phyloP scores from a whole-genome alignment of 345 rosid genomes.

The Dovyalis caffra region DNA sequence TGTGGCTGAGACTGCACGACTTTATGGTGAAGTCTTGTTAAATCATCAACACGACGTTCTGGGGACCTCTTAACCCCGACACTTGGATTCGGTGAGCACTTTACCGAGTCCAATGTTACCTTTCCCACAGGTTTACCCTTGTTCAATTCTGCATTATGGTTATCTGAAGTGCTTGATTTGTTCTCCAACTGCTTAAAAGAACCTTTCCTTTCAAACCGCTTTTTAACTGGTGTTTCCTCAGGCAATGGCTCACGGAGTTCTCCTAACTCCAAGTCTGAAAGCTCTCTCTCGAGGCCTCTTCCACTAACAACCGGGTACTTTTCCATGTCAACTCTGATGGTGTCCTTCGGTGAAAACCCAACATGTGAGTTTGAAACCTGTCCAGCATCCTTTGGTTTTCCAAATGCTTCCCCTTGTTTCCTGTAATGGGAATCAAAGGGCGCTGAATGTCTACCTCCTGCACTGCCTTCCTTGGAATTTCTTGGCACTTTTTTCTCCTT shows the following conservation, averaged over 20 bases:
- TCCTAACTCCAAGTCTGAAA: slow-evolving; percentile 87
- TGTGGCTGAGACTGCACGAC: slow-evolving; percentile 50
- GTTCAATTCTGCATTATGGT: slow-evolving; percentile 44
- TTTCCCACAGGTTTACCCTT: slow-evolving; percentile 60
- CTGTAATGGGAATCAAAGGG: slow-evolving; percentile 42
- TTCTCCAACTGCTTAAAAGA: slow-evolving; percentile 55
- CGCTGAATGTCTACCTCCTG: slow-evolving; percentile 47
- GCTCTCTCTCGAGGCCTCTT: slow-evolving; percentile 72
- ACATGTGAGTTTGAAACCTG: slow-evolving; percentile 39
- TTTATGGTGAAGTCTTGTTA: slow-evolving; percentile 40
- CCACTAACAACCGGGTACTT: slow-evolving; percentile 43
- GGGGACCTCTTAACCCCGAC: slow-evolving; percentile 48
- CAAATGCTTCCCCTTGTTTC: slow-evolving; percentile 51
- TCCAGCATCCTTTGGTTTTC: slow-evolving; percentile 49
- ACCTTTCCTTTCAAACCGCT: slow-evolving; percentile 60
- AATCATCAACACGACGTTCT: slow-evolving; percentile 52
- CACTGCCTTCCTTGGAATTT: slow-evolving; percentile 54
- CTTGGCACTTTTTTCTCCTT: slow-evolving; percentile 51
- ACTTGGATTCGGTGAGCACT: slow-evolving; percentile 40
- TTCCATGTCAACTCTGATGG: slow-evolving; percentile 29
- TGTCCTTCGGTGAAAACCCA: slow-evolving; percentile 53
- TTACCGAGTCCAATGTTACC: slow-evolving; percentile 47
- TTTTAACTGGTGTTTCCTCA: slow-evolving; percentile 50
- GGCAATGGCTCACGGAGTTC: slow-evolving; percentile 73
- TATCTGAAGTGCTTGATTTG: slow-evolving; percentile 57